phyloP scores from a whole-genome alignment of 805 yeast genomes.

The Saccharomycopsis oosterbeekiorum region DNA sequence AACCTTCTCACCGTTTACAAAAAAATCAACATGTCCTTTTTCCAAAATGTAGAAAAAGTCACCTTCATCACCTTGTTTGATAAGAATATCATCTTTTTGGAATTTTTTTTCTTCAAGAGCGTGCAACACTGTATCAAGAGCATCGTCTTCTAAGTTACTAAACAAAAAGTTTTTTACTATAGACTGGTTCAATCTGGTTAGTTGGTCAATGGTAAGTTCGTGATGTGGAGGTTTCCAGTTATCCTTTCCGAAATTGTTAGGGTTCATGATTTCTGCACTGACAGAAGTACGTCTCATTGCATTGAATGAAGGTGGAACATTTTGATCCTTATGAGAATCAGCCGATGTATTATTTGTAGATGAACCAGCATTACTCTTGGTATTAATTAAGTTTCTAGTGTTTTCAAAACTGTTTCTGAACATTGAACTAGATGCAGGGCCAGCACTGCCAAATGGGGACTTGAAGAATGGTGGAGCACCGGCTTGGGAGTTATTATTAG shows the following conservation, averaged over 20 bases:
- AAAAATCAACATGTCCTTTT: slow-evolving; percentile 72
- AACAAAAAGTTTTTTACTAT: slow-evolving; percentile 80
- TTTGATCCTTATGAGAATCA: neutral
- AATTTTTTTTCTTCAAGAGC: slow-evolving; percentile 73
- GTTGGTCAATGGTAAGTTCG: slow-evolving; percentile 52
- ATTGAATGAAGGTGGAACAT: slow-evolving; percentile 51
- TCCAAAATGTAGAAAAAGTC: slow-evolving; percentile 86
- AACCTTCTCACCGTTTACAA: slow-evolving; percentile 55
- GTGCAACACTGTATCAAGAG: slow-evolving; percentile 65
- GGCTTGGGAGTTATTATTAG: neutral
- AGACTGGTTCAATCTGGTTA: slow-evolving; percentile 55
- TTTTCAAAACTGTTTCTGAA: neutral
- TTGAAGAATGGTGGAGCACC: slow-evolving; percentile 41
- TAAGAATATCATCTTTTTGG: slow-evolving; percentile 52
- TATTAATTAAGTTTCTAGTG: no score
- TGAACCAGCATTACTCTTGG: neutral
- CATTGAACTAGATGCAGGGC: slow-evolving; percentile 42
- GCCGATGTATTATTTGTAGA: neutral
- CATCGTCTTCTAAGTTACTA: slow-evolving; percentile 63
- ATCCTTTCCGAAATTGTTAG: slow-evolving; percentile 54
- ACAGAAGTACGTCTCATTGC: slow-evolving; percentile 84
- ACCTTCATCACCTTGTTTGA: slow-evolving; percentile 90
- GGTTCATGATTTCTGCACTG: slow-evolving; percentile 79
- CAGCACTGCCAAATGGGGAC: slow-evolving; percentile 54
- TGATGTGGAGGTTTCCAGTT: slow-evolving; percentile 68